A percentile compares a stretch with the other conserved stretches of the same genome.
These are phyloP conservation scores for Discostella stelligeroides DNA, from an alignment of 108 stramenopile species.

Conservation along the genomic window DNA sequence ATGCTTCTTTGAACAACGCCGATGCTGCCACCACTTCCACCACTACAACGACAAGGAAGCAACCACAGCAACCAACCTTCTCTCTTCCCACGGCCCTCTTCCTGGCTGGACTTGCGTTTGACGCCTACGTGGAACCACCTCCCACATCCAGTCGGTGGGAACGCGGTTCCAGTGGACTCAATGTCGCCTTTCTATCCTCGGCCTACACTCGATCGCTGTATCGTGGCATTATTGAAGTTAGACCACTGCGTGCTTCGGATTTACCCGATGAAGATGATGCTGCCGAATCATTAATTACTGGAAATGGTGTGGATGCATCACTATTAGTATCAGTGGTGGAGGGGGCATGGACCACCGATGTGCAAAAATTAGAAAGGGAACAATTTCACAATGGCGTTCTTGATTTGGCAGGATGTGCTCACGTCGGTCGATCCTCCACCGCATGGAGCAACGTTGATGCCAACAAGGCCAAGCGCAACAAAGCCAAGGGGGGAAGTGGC, in stretches of 20 bases:
- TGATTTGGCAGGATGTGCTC: slow-evolving; percentile 75
- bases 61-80: slow-evolving; percentile 40
- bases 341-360: slow-evolving; percentile 78
- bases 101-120: slow-evolving; percentile 81
- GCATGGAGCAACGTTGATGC: slow-evolving; percentile 82
- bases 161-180: slow-evolving; percentile 69
- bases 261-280: slow-evolving; percentile 78
- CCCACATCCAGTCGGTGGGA: slow-evolving; percentile 79
- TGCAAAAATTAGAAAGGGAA: slow-evolving; percentile 70
- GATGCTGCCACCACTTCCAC: background rate
- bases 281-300: slow-evolving; percentile 61
- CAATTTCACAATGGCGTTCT: slow-evolving; percentile 76
- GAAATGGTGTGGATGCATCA: slow-evolving; percentile 73
- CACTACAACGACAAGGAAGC: background rate
- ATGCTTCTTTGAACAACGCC: background rate
- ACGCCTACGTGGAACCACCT: slow-evolving; percentile 80
- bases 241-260: slow-evolving; percentile 52
- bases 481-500: slow-evolving; percentile 48
- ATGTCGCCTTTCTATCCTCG: slow-evolving; percentile 70
- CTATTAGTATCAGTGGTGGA: slow-evolving; percentile 70
- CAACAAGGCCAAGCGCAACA: slow-evolving; percentile 51
- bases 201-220: slow-evolving; percentile 75
- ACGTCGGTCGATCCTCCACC: slow-evolving; percentile 69
- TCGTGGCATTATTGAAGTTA: slow-evolving; percentile 75
- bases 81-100: slow-evolving; percentile 68